These are phyloP conservation scores for Rubus parviflorus DNA, from an alignment of 306 rosid species.

Conservation along the genomic window DNA sequence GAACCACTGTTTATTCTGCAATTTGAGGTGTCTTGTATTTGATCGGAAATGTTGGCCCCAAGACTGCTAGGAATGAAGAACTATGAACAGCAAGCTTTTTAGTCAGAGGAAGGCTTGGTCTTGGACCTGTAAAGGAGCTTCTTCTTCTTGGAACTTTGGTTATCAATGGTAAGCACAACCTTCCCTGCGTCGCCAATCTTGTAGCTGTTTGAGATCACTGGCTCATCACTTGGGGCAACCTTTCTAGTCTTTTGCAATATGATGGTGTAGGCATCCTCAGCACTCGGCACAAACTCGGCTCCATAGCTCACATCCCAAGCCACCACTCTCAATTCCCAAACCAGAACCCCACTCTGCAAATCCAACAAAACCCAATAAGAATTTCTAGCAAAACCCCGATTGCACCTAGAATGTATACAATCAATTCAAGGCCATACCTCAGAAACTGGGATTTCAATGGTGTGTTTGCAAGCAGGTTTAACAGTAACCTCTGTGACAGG, in stretches of 20 bases:
- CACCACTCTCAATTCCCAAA: conserved; percentile 82
- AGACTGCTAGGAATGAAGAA: conserved; percentile 14
- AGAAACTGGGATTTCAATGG: conserved; percentile 64
- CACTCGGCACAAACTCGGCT: conserved; percentile 75
- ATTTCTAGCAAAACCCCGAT: background rate
- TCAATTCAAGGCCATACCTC: conserved; percentile 46
- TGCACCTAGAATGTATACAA: background rate
- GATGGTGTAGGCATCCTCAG: conserved; percentile 80
- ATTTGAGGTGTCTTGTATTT: conserved; percentile 6
- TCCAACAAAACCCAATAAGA: background rate
- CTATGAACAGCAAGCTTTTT: background rate
- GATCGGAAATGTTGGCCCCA: conserved; percentile 13
- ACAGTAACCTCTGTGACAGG: conserved; percentile 68
- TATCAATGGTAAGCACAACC: conserved; percentile 76
- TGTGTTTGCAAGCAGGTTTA: conserved; percentile 68
- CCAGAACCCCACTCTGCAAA: conserved; percentile 52
- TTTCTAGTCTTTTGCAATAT: conserved; percentile 76
- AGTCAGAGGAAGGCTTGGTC: conserved; percentile 61
- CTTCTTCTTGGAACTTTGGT: conserved; percentile 92
- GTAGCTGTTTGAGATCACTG: conserved; percentile 60
- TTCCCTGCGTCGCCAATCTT: conserved; percentile 73
- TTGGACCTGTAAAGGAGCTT: conserved; percentile 88
- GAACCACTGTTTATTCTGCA: conserved; percentile 27
- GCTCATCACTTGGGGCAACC: conserved; percentile 59
- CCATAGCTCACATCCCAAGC: conserved; percentile 90